Evolutionary conservation across 169 alveolate genomes (phyloP).

Genomic region (Eimeria acervulina): DNA sequence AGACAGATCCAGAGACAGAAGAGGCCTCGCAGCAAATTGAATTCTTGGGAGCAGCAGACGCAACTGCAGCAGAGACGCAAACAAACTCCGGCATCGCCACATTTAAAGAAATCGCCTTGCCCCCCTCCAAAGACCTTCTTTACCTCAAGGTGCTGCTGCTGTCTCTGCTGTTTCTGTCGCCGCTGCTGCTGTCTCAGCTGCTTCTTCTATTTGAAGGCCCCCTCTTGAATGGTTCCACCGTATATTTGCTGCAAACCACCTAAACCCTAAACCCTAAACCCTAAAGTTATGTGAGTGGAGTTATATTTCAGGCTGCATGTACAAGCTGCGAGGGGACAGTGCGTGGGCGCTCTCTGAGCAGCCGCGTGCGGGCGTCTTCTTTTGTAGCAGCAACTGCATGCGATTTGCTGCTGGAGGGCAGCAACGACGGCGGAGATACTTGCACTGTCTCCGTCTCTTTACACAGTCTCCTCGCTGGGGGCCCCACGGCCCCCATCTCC

Average conservation of each 20-base stretch:
- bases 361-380: neutral
- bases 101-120: neutral
- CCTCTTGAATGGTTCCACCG: too few species aligned
- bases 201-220: too few species aligned
- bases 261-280: too few species aligned
- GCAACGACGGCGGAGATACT: constrained; percentile 6
- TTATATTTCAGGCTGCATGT: constrained; percentile 65
- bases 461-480: neutral
- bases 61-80: constrained; percentile 34
- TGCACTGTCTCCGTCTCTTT: constrained; percentile 17
- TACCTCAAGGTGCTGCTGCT: neutral
- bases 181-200: neutral
- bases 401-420: constrained; percentile 34
- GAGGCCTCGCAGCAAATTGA: neutral
- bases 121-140: neutral
- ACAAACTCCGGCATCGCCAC: neutral
- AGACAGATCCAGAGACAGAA: neutral
- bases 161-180: neutral
- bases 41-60: neutral
- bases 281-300: too few species aligned
- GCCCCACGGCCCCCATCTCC: constrained; percentile 2
- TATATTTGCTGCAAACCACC: too few species aligned
- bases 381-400: neutral
- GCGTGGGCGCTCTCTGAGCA: neutral
- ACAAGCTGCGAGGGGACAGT: constrained; percentile 23